Conservation (phyloP, 208 protist species). For the Acanthamoeba royreba region DNA sequence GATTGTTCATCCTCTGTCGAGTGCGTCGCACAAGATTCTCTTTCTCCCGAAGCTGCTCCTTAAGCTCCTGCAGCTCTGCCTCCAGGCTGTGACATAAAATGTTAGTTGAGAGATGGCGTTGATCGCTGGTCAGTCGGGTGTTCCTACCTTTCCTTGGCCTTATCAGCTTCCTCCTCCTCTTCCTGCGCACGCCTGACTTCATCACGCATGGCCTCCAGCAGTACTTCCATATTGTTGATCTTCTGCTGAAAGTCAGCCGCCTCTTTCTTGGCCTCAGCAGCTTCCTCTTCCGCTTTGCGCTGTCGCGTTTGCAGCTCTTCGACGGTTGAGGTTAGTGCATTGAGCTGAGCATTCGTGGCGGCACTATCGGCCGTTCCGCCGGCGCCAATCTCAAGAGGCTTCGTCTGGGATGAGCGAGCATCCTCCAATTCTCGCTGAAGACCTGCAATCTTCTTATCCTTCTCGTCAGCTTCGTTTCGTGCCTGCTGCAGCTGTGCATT, state of each 20-base stretch:
- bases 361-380: too few species aligned
- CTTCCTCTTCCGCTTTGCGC: neutral
- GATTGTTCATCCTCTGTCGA: neutral
- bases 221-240: neutral
- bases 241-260: neutral
- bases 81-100: neutral
- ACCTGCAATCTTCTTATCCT: too few species aligned
- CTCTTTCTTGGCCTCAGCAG: neutral
- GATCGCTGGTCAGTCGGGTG: too few species aligned
- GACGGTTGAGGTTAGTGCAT: too few species aligned
- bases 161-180: neutral
- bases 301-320: neutral
- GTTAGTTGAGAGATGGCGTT: too few species aligned
- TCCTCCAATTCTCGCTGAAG: neutral
- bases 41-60: neutral
- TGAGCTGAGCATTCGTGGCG: too few species aligned
- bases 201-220: neutral
- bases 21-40: neutral
- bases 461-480: too few species aligned
- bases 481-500: neutral
- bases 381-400: too few species aligned
- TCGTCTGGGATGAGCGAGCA: neutral
- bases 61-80: neutral
- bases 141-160: neutral
- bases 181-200: neutral